Evolutionary conservation across 805 yeast genomes (phyloP), one percentile per base, ranked within the genome.

Genomic region (Yarrowia hollandica): DNA sequence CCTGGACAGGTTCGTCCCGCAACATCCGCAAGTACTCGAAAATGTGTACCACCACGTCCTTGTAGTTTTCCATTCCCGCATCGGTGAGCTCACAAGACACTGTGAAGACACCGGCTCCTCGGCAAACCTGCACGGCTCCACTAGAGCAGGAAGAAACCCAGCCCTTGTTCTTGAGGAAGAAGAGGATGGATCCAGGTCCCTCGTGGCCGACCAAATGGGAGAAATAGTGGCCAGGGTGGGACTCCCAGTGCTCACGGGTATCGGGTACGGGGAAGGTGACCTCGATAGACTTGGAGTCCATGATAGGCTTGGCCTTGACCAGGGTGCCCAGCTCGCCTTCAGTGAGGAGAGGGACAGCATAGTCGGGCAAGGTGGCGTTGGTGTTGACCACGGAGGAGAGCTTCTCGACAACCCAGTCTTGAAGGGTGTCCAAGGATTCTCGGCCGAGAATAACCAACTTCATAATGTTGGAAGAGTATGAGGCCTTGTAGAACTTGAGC

Each of bases 171-270:
- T 90, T 92, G 64, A 92, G 79, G 63, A 77, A 79, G 60, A 84
- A 80, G 31, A 90, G 76, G 16, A 92, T 70, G 1, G 97, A 90
- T 1, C 98, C 98, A 50, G 84, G 78, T 48, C 94, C 88, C 74
- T 92, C 99, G 71, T 92, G 98, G 37, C 98, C 98, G 48, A 92
- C 74, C 57, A 94, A 75, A 70, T 94, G 97, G 18, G 91, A 82
- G 64, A 75, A 79, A 71, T 90, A 87, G 60, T 79, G 81, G 6
- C 81, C 78, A 0, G 97, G 96, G 64, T 82, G 82, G 21, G 79
- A 78, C 58, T 80, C 79, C 88, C 91, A 88, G 54, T 74, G 70
- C 22, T 79, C 80, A 55, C 81, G 80, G 64, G 85, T 84, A 67
- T 88, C 90, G 2, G 97, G 97, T 11, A 88, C 81, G 55, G 80